Evolutionary conservation across 306 rosid genomes (phyloP).

Genomic region (Quillaja saponaria): DNA sequence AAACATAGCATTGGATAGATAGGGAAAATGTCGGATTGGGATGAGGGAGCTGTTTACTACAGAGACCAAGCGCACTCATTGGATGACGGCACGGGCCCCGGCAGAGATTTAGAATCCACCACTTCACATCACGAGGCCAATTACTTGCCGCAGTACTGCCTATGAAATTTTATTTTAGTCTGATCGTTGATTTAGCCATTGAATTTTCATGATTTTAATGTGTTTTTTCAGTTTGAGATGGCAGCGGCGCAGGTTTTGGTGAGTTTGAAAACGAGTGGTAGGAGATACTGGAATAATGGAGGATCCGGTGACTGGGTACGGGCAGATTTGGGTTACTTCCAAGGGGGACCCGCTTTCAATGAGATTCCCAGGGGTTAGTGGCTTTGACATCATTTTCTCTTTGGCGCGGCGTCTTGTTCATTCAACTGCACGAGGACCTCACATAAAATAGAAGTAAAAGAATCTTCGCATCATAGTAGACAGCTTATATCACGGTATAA

Average conservation of each 20-base stretch:
- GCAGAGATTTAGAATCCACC: constrained; percentile 37
- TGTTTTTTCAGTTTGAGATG: constrained; percentile 65
- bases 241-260: constrained; percentile 94
- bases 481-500: too few relatives aligned
- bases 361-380: constrained; percentile 85
- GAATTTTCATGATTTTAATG: neutral
- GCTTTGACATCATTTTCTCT: neutral
- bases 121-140: constrained; percentile 76
- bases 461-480: too few relatives aligned
- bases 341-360: constrained; percentile 74
- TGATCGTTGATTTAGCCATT: neutral
- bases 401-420: too few relatives aligned
- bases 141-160: constrained; percentile 60
- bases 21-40: constrained; percentile 89
- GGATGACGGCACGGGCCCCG: constrained; percentile 52
- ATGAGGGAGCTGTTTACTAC: constrained; percentile 91
- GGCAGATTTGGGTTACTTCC: constrained; percentile 88
- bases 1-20: neutral
- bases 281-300: constrained; percentile 88
- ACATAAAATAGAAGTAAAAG: too few relatives aligned
- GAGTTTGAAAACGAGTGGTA: constrained; percentile 73
- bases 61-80: constrained; percentile 94
- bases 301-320: constrained; percentile 77
- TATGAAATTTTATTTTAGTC: neutral
- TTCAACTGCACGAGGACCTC: too few relatives aligned